Percentiles rank a stretch among this genome's conserved stretches.
These are phyloP conservation scores for Dillenia turbinata DNA, from an alignment of 164 flowering plant genomes.

Conservation along the genomic window DNA sequence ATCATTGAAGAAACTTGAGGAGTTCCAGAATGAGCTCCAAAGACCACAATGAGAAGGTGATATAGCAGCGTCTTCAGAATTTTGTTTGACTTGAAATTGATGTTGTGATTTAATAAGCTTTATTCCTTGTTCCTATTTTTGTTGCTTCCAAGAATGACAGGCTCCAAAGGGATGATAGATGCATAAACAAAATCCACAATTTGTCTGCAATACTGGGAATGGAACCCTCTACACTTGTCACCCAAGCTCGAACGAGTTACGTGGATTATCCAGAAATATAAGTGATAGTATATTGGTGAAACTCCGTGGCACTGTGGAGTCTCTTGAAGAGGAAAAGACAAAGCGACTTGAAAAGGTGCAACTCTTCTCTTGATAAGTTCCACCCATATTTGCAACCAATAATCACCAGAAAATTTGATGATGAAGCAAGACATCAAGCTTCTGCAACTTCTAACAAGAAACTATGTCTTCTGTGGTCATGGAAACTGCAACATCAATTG, in stretches of 20 bases:
- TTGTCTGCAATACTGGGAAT: slow-evolving; percentile 67
- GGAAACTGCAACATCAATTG: too few relatives aligned
- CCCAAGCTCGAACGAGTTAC: slow-evolving; percentile 70
- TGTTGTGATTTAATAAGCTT: slow-evolving; percentile 4
- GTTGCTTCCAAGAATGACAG: slow-evolving; percentile 53
- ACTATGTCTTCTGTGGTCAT: too few relatives aligned
- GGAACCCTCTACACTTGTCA: slow-evolving; percentile 71
- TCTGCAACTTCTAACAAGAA: too few relatives aligned
- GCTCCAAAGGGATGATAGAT: slow-evolving; percentile 61
- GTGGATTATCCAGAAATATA: slow-evolving; percentile 65
- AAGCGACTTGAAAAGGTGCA: slow-evolving; percentile 71
- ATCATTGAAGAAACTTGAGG: slow-evolving; percentile 78
- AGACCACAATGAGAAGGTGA: slow-evolving; percentile 83
- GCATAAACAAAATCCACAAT: slow-evolving; percentile 37
- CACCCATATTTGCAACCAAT: too few relatives aligned
- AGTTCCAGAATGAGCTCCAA: slow-evolving; percentile 68
- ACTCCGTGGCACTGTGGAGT: slow-evolving; percentile 60
- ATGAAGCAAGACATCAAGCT: too few relatives aligned
- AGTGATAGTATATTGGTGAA: slow-evolving; percentile 64
- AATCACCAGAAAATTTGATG: too few relatives aligned
- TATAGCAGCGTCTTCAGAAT: background rate
- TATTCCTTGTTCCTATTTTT: slow-evolving; percentile 2
- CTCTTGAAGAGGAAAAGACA: slow-evolving; percentile 75
- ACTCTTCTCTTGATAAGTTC: slow-evolving; percentile 1
- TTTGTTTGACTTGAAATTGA: background rate